Conservation (phyloP, 1,139 yeast species). For the Zygosaccharomyces pseudobailii region DNA sequence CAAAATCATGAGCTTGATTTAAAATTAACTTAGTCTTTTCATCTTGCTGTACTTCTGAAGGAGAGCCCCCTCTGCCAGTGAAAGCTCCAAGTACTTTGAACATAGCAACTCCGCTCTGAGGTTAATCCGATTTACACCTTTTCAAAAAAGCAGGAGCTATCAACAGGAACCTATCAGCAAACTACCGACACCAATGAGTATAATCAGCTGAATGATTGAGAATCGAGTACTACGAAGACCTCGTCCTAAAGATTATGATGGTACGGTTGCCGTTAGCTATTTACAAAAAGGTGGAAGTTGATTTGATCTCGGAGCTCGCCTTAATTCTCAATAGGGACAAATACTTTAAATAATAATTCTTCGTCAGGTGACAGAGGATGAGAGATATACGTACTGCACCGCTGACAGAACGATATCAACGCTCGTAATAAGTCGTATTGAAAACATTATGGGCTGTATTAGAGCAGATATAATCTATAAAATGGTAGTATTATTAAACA, state of each 20-base stretch:
- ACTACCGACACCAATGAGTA: neutral
- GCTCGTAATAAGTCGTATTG: neutral
- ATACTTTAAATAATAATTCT: neutral
- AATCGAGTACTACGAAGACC: no score
- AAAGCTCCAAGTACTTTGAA: constrained; percentile 30
- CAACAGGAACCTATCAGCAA: neutral
- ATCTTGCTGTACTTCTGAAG: constrained; percentile 16
- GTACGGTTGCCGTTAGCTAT: neutral
- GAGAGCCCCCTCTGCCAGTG: constrained; percentile 18
- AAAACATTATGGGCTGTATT: neutral
- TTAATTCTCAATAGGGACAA: neutral
- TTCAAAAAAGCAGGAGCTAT: neutral
- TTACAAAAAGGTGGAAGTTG: neutral
- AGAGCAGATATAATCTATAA: neutral
- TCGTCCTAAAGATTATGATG: no score
- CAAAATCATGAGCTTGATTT: constrained; percentile 52
- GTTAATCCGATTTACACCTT: constrained; percentile 1
- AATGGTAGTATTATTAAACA: neutral
- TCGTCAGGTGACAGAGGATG: neutral
- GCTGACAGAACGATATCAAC: neutral
- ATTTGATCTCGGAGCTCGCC: neutral
- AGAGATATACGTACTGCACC: neutral
- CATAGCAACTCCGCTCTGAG: constrained; percentile 15
- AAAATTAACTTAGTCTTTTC: constrained; percentile 33
- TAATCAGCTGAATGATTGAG: neutral